A percentile compares a stretch with the other conserved stretches of the same genome.
These are phyloP conservation scores for Saccharomyces hybrid DNA, from an alignment of 1,139 yeast species.

Conservation along the genomic window DNA sequence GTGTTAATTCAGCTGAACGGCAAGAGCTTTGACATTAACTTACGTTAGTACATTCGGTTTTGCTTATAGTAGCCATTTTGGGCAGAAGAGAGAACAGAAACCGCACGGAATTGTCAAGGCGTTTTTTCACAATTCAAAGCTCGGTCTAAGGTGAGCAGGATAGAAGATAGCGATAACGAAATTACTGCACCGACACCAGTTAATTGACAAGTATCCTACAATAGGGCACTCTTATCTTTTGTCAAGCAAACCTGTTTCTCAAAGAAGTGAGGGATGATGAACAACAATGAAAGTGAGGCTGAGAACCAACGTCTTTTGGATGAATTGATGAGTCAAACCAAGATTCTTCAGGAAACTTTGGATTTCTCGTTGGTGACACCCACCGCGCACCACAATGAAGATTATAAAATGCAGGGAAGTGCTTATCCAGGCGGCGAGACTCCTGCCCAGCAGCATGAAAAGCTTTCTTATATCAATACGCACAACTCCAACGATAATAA, in stretches of 20 bases:
- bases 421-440: constrained; percentile 12
- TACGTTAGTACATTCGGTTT: too few species aligned
- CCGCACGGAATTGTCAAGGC: neutral
- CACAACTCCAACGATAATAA: too few species aligned
- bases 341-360: neutral
- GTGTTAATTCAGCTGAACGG: too few species aligned
- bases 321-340: constrained; percentile 10
- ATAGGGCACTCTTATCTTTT: too few species aligned
- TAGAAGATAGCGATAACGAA: too few species aligned
- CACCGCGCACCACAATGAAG: neutral
- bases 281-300: constrained; percentile 2
- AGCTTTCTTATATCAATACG: too few species aligned
- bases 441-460: constrained; percentile 22
- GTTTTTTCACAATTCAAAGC: neutral
- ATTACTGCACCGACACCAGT: too few species aligned
- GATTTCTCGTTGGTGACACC: neutral
- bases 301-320: constrained; percentile 15
- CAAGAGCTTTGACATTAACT: too few species aligned
- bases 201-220: too few species aligned
- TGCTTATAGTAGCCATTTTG: too few species aligned
- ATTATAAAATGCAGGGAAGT: constrained; percentile 4
- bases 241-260: too few species aligned
- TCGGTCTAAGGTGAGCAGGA: too few species aligned
- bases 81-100: neutral
- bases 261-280: neutral